Base-by-base conservation (phyloP, 768 basidiomycete species). In the Botryobasidium botryosum region DNA sequence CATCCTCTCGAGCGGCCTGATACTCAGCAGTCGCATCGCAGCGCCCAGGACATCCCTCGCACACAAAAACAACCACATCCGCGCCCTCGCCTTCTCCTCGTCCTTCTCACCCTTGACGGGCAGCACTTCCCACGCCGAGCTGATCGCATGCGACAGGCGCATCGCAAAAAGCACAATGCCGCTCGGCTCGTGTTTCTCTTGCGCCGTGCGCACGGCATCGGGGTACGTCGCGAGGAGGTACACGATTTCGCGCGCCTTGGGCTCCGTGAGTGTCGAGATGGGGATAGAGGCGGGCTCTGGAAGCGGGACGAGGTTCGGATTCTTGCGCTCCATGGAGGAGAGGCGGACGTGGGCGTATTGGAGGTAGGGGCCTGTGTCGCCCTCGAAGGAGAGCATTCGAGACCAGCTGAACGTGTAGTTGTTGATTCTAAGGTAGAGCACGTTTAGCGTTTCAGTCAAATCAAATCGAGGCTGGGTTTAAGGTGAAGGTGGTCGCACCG, bases 331-430 rank as follows among this genome's bases (percentile, higher is more conserved):
- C 57, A 96, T 79, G 1, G 90, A 94, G 5, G 80, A 72, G 25
- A 96, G 68, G 17, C 91, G 84, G 53, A 90, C 90, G 63, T 94
- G 91, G 0, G 88, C 86, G 60, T 96, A 96, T 66, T 96, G 91
- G 23, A 96, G 75, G 65, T 94, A 96, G 0, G 88, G 86, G 1
- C 86, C 87, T 0, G 87, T 91, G 62, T 96, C 91, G 35, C 91
- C 91, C 60, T 94, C 87, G 60, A 92, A 94, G 27, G 86, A 87
- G 40, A 79, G 72, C 85, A 94, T 91, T 33, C 88, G 75, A 50
- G 83, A 75, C 79, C 85, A 85, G 61, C 88, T 83, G 64, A 94
- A 99, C 1, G 72, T 79, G 64, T 97, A 97, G 65, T 94, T 88
- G 63, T 90, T 91, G 58, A 94, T 82, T 49, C 90, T 92, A 51